These are phyloP conservation scores for Exophiala sideris DNA, from an alignment of 2,329 filamentous ascomycete species.

Conservation along the genomic window DNA sequence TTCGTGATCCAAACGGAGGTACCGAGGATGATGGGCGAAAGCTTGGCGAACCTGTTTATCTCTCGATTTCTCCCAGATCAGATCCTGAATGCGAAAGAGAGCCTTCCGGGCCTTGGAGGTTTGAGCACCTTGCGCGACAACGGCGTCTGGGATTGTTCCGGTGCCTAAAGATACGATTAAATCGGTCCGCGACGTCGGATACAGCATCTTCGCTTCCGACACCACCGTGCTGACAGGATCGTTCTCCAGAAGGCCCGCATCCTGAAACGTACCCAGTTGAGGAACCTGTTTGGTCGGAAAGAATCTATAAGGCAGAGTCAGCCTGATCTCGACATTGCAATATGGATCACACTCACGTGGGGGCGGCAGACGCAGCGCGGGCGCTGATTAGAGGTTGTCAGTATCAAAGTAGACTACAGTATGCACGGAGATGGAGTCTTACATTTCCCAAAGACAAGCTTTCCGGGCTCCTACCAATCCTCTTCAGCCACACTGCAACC, in stretches of 20 bases:
- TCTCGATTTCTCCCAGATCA: not conserved
- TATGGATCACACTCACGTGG: not conserved
- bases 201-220: not conserved
- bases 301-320: slow-evolving; percentile 15
- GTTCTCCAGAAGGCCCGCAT: slow-evolving; percentile 30
- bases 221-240: slow-evolving; percentile 26
- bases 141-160: not conserved
- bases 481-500: not conserved
- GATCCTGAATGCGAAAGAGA: not conserved
- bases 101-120: not conserved
- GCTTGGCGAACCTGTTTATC: not conserved
- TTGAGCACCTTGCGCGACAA: not conserved
- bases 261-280: slow-evolving; percentile 25
- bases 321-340: not conserved
- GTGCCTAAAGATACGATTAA: slow-evolving; percentile 1
- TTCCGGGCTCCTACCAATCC: not conserved
- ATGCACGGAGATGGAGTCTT: not conserved
- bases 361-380: not conserved
- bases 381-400: not conserved
- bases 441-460: slow-evolving; percentile 7
- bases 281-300: slow-evolving; percentile 21
- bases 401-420: not conserved
- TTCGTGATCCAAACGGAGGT: not conserved
- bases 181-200: not conserved
- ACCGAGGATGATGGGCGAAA: not conserved